Evolutionary conservation across 2,329 filamentous ascomycete species (phyloP), one percentile per base, ranked within the genome.

Genomic region (Colletotrichum theobromicola): DNA sequence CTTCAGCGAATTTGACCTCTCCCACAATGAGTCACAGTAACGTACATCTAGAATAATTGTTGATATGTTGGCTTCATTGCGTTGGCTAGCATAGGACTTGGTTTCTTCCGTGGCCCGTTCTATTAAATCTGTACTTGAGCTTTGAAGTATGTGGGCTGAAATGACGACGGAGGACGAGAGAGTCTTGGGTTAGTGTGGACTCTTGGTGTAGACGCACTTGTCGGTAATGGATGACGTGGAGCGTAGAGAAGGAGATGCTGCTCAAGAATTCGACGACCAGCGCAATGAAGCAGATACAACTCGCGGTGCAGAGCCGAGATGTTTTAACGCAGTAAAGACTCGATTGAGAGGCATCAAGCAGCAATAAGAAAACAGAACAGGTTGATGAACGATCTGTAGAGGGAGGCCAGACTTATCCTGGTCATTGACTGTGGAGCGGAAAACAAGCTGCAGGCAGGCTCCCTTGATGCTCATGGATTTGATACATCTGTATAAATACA

Each of bases 281-380:
- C 4, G 0, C n/a, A n/a, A 3, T 42, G 37, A n/a, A 42, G 1
- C 5, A n/a, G 2, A 1, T 42, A 2, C 1, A 46, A 4, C 13
- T 18, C 6, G 42, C 3, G n/a, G n/a, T 50, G 6, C n/a, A 21
- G 6, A 50, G 10, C 8, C 10, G 42, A 1, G 4, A 5, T 50
- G 5, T 4, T 21, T 50, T 0, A 2, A 46, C 9, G n/a, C 18
- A 2, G 10, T 13, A 6, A 10, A 13, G n/a, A 18, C n/a, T 46
- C 21, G 18, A 2, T 21, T 21, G 18, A 50, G 42, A 1, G n/a
- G 42, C 5, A 46, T 6, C 0, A 7, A 21, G 10, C 9, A 2
- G 18, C 10, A 46, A 46, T 9, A 0, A 35, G 34, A 32, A 3
- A 32, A 3, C 7, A 42, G 2, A 0, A 12, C 0, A 21, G 42